Base-by-base conservation (phyloP, 2,329 filamentous ascomycete species). In the Fusarium denticulatum region DNA sequence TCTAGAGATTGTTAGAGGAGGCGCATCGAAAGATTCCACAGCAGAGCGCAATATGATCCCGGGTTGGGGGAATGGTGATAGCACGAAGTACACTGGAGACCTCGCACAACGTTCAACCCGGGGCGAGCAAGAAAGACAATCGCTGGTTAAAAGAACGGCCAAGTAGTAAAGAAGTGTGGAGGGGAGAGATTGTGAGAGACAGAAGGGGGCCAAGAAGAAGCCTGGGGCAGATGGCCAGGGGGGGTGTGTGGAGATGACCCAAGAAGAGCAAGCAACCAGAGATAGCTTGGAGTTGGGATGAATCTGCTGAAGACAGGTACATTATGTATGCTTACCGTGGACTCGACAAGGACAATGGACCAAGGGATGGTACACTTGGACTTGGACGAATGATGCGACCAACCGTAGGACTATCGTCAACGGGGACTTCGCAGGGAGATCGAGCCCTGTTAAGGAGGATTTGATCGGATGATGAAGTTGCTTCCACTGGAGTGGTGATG, bases 341-440 rank as follows among this genome's bases (percentile, higher is more conserved):
- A 67, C 67, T 73, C 53, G 77, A 73, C 59, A 73, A 73, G 30
- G 74, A 72, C 55, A 77, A 72, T 58, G 73, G 69, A 69, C 66
- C 75, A 59, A 75, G 64, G 32, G 74, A 69, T 32, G 74, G 69
- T 45, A 75, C 66, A 42, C 63, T 67, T 62, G 72, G 68, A 56
- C 67, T 74, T 46, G 76, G 69, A 57, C 73, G 76, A 64, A 74
- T 69, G 75, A 79, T 77, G 53, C 79, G 79, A 74, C 85, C 84
- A 76, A 86, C 84, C 57, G 84, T 85, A 76, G 86, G 85, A 80
- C 85, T 87, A 75, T 87, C 84, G 76, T 83, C 82, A 73, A 80
- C 73, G 64, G 69, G 75, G 69, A 77, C 57, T 58, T 70, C 72
- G 61, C 76, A 46, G 49, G 67, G 70, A 63, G 76, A 72, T 64